Evolutionary conservation across 371 early-diverging fungal species (phyloP).

Genomic region (Vairimorpha necatrix): DNA sequence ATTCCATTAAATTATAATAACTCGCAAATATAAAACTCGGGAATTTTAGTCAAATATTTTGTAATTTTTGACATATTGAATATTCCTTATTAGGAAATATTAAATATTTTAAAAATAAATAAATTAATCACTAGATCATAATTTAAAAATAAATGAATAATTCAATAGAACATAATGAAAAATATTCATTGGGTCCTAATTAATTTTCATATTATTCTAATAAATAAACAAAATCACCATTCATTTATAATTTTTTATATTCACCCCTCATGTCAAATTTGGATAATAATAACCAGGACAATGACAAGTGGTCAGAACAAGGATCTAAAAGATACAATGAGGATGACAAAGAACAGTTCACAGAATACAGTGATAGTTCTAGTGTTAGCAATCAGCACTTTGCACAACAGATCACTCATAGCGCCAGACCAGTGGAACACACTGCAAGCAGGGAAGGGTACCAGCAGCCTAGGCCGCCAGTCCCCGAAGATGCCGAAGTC

Average conservation of each 20-base stretch:
- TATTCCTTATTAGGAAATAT: too few relatives aligned
- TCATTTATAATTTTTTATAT: neutral
- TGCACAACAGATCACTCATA: neutral
- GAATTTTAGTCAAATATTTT: too few relatives aligned
- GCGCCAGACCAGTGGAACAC: neutral
- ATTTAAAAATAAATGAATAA: too few relatives aligned
- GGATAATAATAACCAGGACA: conserved; percentile 33
- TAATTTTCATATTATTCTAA: too few relatives aligned
- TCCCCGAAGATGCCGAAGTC: conserved; percentile 59
- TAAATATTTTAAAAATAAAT: too few relatives aligned
- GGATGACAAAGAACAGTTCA: neutral
- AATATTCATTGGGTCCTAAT: too few relatives aligned
- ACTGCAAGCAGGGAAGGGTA: neutral
- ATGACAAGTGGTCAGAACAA: conserved; percentile 23
- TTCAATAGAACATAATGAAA: too few relatives aligned
- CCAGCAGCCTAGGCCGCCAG: neutral
- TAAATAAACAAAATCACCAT: too few relatives aligned
- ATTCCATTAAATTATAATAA: too few relatives aligned
- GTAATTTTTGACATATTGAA: too few relatives aligned
- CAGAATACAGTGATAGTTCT: neutral
- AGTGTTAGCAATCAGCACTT: neutral
- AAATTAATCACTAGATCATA: too few relatives aligned
- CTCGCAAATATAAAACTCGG: too few relatives aligned
- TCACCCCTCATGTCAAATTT: conserved; percentile 18
- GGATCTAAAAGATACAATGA: neutral